Evolutionary conservation across 129 eudicot species (phyloP).

Genomic region (Centaurea solstitialis): DNA sequence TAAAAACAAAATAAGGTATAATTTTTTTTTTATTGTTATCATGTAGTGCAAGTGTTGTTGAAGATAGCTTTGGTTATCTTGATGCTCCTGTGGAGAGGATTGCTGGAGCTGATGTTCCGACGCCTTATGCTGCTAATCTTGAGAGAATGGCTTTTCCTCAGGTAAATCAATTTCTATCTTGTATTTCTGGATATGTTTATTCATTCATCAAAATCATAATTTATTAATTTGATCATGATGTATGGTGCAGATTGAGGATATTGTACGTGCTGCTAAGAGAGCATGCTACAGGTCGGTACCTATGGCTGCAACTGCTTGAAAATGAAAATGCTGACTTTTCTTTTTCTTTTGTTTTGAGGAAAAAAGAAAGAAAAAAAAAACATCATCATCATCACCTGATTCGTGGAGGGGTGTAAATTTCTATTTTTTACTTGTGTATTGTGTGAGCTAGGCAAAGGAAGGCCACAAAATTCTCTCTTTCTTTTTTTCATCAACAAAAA

Average conservation of each 20-base stretch:
- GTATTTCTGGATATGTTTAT: neutral
- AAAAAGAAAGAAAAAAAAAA: too few relatives aligned
- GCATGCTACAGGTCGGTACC: constrained; percentile 62
- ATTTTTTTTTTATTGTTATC: neutral
- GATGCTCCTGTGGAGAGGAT: constrained; percentile 77
- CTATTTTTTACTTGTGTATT: constrained; percentile 4
- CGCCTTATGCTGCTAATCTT: constrained; percentile 72
- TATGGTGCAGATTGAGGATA: constrained; percentile 53
- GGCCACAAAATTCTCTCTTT: constrained; percentile 11
- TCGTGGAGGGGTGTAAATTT: constrained; percentile 29
- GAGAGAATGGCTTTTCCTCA: constrained; percentile 76
- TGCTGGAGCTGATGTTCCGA: constrained; percentile 72
- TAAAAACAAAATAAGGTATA: too few relatives aligned
- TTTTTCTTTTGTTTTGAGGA: neutral
- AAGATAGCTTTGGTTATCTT: constrained; percentile 66
- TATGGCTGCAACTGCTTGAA: constrained; percentile 50
- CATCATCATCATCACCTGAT: constrained; percentile 30
- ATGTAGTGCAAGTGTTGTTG: constrained; percentile 54
- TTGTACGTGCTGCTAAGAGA: constrained; percentile 75
- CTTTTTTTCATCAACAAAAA: neutral
- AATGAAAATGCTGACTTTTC: constrained; percentile 14
- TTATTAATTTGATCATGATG: neutral
- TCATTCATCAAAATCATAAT: too few relatives aligned
- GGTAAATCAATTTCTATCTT: constrained; percentile 24
- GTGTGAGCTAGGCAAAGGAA: constrained; percentile 7